Base-by-base conservation (phyloP, 139 green algal species). In the Chlamydomonas sp. region DNA sequence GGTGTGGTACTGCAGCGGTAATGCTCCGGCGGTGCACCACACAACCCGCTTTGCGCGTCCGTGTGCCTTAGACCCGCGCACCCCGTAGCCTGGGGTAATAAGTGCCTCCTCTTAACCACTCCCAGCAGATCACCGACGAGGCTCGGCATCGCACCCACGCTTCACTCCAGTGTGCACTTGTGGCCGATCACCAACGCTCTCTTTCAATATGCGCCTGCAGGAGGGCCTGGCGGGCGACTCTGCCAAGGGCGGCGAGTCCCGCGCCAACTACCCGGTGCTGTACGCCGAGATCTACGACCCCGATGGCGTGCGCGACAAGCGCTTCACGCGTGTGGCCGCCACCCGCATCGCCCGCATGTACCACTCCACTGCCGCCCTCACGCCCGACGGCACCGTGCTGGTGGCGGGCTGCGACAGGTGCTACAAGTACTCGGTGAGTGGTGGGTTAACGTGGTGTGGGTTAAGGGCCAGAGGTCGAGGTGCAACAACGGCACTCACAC, bases 301-400 rank as follows among this genome's bases (percentile, higher is more conserved):
- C 4, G 18, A 77, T 4, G 60, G 15, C 5, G 59, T 71, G 9
- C 6, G 5, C 18, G 84, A 63, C 49, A n/a, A 63, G 9, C 71
- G 82, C 61, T 87, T 79, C 71, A 63, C 14, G 5, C 17, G 7
- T 60, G 3, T 77, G 57, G 58, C 5, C 57, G 9, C 67, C 63
- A 77, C 57, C 1, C 49, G 10, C n/a, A 88, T 83, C 18, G 16
- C 77, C 2, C 77, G 77, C 79, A 66, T 84, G 31, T 84, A 76
- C 49, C 84, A 90, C 85, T 88, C 72, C 60, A 75, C 80, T 12
- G 79, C 80, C 49, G 59, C 18, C 14, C 84, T 90, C 31, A 91
- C 88, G n/a, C 85, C 86, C 72, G 89, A 92, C 79, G 90, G 86
- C 74, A 93, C 83, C 4, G 67, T 91, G 60, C 66, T 91, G 2